Conservation (phyloP, 1,284 basidiomycete species). For the Apiotrichum montevideense region DNA sequence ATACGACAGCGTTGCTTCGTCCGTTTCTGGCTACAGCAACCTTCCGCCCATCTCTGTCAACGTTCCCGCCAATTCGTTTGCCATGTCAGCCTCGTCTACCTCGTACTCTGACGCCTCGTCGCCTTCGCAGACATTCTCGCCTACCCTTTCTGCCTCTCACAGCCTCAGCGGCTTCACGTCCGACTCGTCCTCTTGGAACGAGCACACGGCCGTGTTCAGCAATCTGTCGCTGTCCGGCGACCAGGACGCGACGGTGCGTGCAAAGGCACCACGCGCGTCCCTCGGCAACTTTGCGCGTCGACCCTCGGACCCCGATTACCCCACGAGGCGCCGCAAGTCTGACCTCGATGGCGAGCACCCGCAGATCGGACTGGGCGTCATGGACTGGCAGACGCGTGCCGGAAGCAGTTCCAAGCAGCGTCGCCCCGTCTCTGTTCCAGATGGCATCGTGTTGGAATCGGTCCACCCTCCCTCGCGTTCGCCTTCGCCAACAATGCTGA, state of each 20-base stretch:
- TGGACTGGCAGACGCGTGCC: constrained; percentile 1
- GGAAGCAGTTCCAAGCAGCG: constrained; percentile 4
- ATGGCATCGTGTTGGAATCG: constrained; percentile 7
- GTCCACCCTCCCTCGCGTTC: constrained; percentile 14
- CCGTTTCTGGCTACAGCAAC: constrained; percentile 11
- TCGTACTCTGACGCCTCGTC: constrained; percentile 16
- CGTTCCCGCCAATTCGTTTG: constrained; percentile 12
- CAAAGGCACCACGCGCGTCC: constrained; percentile 7
- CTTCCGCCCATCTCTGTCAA: constrained; percentile 14
- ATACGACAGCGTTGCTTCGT: constrained; percentile 13
- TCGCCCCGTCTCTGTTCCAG: constrained; percentile 25
- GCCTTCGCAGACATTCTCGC: constrained; percentile 14
- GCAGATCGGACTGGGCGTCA: constrained; percentile 24
- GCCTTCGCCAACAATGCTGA: constrained; percentile 27
- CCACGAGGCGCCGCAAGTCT: constrained; percentile 32
- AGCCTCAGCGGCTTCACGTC: constrained; percentile 9
- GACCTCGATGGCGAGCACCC: constrained; percentile 25
- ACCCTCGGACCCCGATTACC: background rate
- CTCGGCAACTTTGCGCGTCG: constrained; percentile 7
- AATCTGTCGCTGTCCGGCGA: constrained; percentile 9
- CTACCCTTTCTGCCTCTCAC: constrained; percentile 6
- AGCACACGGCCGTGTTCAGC: constrained; percentile 18
- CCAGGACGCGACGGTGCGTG: constrained; percentile 9
- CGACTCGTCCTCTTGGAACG: constrained; percentile 15
- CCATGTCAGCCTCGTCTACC: constrained; percentile 9